Evolutionary conservation across 495 filamentous ascomycete genomes (phyloP).

Genomic region (Niebla homalea): DNA sequence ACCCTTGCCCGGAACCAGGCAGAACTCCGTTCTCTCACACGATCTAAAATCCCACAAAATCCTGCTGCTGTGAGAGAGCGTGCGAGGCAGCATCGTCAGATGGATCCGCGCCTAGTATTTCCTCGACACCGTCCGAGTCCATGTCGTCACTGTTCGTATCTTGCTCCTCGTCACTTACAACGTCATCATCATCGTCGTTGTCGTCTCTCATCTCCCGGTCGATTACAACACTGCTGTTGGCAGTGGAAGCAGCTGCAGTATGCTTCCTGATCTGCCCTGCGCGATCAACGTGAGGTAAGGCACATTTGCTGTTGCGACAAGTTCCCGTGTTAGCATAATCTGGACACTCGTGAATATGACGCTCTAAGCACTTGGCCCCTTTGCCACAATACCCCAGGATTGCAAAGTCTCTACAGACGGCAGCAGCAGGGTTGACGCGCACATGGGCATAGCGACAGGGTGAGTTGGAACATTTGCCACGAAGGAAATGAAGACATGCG

Average conservation of each 20-base stretch:
- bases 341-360: constrained; percentile 83
- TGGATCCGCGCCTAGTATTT: constrained; percentile 40
- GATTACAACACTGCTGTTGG: constrained; percentile 9
- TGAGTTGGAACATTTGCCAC: constrained; percentile 79
- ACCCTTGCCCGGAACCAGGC: no score
- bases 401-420: constrained; percentile 75
- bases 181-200: constrained; percentile 54
- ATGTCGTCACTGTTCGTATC: constrained; percentile 73
- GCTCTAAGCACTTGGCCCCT: constrained; percentile 62
- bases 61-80: constrained; percentile 51
- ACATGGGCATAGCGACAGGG: constrained; percentile 85
- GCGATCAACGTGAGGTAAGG: constrained; percentile 75
- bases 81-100: constrained; percentile 32
- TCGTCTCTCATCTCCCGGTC: constrained; percentile 16
- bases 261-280: constrained; percentile 58
- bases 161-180: constrained; percentile 75
- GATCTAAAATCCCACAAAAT: constrained; percentile 49
- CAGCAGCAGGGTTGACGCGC: constrained; percentile 64
- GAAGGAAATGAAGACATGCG: constrained; percentile 77
- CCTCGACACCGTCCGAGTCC: constrained; percentile 76
- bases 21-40: no score
- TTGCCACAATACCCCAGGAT: constrained; percentile 83
- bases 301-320: constrained; percentile 74
- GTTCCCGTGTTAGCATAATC: constrained; percentile 83
- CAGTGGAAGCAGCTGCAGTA: constrained; percentile 27